Percentiles rank a stretch among this genome's conserved stretches.
Conservation (phyloP, 768 basidiomycete species). For the Leccinum pellstonianum region DNA sequence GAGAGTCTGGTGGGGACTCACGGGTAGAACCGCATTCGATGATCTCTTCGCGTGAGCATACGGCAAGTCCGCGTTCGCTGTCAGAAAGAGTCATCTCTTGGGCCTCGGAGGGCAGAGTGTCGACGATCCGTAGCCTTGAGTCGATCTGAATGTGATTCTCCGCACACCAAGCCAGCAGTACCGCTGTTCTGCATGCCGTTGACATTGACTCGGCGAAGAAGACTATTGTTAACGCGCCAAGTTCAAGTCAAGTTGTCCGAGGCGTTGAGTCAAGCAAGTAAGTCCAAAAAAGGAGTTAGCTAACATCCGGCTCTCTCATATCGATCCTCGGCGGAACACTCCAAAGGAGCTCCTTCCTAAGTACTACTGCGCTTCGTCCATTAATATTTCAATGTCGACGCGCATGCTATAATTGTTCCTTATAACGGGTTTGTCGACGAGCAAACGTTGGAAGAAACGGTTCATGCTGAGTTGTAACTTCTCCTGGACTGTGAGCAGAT, state of each 20-base stretch:
- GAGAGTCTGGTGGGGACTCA: conserved; percentile 23
- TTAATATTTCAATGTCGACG: conserved; percentile 6
- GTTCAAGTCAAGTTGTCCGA: conserved; percentile 15
- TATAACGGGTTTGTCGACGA: too few relatives aligned
- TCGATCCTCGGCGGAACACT: background rate
- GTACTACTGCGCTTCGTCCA: background rate
- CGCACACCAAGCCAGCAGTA: conserved; percentile 49
- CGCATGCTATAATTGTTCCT: too few relatives aligned
- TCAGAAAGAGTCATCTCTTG: conserved; percentile 8
- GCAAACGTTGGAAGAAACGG: too few relatives aligned
- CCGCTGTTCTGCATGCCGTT: conserved; percentile 15
- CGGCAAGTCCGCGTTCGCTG: conserved; percentile 19
- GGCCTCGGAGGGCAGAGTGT: conserved; percentile 4
- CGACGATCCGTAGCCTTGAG: conserved; percentile 38
- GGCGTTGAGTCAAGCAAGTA: conserved; percentile 14
- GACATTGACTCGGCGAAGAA: conserved; percentile 10
- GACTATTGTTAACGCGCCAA: background rate
- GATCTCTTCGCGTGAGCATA: conserved; percentile 23
- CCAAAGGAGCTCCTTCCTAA: background rate
- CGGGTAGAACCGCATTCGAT: conserved; percentile 26
- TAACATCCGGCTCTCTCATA: conserved; percentile 5
- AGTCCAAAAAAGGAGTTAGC: conserved; percentile 28
- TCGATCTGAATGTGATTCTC: conserved; percentile 48
- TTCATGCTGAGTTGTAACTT: too few relatives aligned
- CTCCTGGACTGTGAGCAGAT: too few relatives aligned